Evolutionary conservation across 192 early-diverging fungal species (phyloP).

Genomic region (Podila minutissima): DNA sequence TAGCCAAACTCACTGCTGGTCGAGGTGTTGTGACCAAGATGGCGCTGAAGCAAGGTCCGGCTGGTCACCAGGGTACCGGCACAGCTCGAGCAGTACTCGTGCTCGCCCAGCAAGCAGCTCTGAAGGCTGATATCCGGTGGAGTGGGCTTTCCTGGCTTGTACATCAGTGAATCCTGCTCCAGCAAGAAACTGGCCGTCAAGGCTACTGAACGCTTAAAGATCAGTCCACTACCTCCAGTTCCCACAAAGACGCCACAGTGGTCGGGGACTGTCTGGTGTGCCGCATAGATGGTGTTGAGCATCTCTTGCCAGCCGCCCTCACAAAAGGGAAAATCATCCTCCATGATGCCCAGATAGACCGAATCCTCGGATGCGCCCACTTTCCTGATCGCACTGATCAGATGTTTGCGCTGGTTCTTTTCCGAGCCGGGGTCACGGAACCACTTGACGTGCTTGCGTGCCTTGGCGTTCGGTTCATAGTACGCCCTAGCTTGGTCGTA

Average conservation of each 20-base stretch:
- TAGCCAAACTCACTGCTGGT: slow-evolving; percentile 57
- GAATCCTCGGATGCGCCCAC: slow-evolving; percentile 38
- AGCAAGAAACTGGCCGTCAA: slow-evolving; percentile 43
- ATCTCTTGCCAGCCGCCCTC: slow-evolving; percentile 58
- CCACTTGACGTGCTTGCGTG: slow-evolving; percentile 59
- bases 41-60: slow-evolving; percentile 57
- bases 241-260: slow-evolving; percentile 68
- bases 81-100: slow-evolving; percentile 56
- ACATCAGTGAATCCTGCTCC: slow-evolving; percentile 17
- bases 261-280: slow-evolving; percentile 49
- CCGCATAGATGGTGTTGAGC: slow-evolving; percentile 58
- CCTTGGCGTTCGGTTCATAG: slow-evolving; percentile 51
- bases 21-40: slow-evolving; percentile 66
- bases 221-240: slow-evolving; percentile 61
- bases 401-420: slow-evolving; percentile 61
- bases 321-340: slow-evolving; percentile 68
- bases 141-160: slow-evolving; percentile 9
- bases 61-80: slow-evolving; percentile 57
- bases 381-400: slow-evolving; percentile 53
- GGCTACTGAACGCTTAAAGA: slow-evolving; percentile 44
- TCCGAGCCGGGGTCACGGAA: slow-evolving; percentile 55
- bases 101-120: slow-evolving; percentile 58
- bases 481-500: slow-evolving; percentile 50
- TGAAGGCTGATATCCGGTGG: slow-evolving; percentile 66
- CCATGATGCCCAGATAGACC: slow-evolving; percentile 58